These are phyloP conservation scores for Pulveroboletus sp. DNA, from an alignment of 768 basidiomycete species.

Conservation along the genomic window DNA sequence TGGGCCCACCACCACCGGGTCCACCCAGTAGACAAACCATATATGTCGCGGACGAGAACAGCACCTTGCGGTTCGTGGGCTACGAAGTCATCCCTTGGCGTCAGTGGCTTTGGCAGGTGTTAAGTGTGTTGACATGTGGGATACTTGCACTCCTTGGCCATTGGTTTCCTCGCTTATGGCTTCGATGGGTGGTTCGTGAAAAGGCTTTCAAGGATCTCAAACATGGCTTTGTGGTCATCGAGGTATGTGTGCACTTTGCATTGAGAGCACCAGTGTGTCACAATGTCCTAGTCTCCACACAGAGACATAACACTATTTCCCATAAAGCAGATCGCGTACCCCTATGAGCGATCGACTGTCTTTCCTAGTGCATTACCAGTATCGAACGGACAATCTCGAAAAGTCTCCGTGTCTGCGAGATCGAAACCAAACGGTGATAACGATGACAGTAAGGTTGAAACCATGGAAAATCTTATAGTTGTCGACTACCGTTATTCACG, in stretches of 20 bases:
- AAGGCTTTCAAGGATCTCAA: conserved; percentile 71
- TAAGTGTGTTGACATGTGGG: conserved; percentile 67
- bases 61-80: conserved; percentile 80
- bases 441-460: conserved; percentile 28
- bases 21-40: conserved; percentile 84
- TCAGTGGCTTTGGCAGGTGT: conserved; percentile 62
- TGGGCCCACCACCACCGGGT: conserved; percentile 72
- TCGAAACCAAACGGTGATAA: conserved; percentile 32
- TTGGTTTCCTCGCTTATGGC: conserved; percentile 93
- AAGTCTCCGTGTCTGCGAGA: conserved; percentile 20
- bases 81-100: conserved; percentile 67
- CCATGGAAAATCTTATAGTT: conserved; percentile 52
- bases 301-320: conserved; percentile 78
- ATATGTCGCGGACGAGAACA: conserved; percentile 86
- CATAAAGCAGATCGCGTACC: conserved; percentile 62
- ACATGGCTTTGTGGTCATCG: conserved; percentile 79
- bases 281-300: conserved; percentile 61
- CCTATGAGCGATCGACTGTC: conserved; percentile 74
- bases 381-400: conserved; percentile 25
- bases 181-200: conserved; percentile 79
- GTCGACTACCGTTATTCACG: conserved; percentile 92
- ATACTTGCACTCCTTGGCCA: conserved; percentile 76
- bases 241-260: conserved; percentile 50
- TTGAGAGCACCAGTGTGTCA: conserved; percentile 19
- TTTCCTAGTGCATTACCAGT: conserved; percentile 47